Conservation (phyloP, 805 yeast species). For the Priceomyces medius region DNA sequence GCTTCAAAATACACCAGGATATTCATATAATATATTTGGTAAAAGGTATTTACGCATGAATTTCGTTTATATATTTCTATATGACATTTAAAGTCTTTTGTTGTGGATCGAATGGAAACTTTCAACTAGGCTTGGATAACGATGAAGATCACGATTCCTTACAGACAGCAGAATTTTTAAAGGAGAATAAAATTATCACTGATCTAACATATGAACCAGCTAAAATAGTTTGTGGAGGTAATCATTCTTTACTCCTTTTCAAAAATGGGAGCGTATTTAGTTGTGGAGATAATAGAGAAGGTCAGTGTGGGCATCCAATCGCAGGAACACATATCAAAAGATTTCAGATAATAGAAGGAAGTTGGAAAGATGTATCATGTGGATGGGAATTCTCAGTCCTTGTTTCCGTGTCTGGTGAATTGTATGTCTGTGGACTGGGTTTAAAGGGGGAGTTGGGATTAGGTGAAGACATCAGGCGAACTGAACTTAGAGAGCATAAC, state of each 20-base stretch:
- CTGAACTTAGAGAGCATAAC: conserved; percentile 10
- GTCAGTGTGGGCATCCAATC: conserved; percentile 49
- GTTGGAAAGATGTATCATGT: conserved; percentile 53
- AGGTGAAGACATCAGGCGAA: conserved; percentile 17
- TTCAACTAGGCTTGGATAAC: conserved; percentile 66
- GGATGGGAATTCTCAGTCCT: conserved; percentile 80
- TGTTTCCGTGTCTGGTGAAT: conserved; percentile 35
- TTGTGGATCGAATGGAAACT: conserved; percentile 84
- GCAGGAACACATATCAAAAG: conserved; percentile 4
- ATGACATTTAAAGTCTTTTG: conserved; percentile 34
- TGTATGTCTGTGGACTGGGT: conserved; percentile 64
- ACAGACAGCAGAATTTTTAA: conserved; percentile 14
- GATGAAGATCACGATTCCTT: conserved; percentile 42
- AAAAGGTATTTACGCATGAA: too few relatives aligned
- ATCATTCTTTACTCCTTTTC: conserved; percentile 68
- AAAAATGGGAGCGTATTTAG: conserved; percentile 53
- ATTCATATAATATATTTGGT: too few relatives aligned
- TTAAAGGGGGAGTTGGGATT: conserved; percentile 72
- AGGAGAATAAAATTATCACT: conserved; percentile 10
- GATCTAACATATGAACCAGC: conserved; percentile 20
- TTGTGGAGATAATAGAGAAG: conserved; percentile 56
- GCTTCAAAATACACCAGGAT: too few relatives aligned
- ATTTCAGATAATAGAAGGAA: conserved; percentile 18
- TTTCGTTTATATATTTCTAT: too few relatives aligned
- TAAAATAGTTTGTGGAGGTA: conserved; percentile 76